Evolutionary conservation across 140 eudicot species (phyloP).

Genomic region (Bidens hawaiensis): DNA sequence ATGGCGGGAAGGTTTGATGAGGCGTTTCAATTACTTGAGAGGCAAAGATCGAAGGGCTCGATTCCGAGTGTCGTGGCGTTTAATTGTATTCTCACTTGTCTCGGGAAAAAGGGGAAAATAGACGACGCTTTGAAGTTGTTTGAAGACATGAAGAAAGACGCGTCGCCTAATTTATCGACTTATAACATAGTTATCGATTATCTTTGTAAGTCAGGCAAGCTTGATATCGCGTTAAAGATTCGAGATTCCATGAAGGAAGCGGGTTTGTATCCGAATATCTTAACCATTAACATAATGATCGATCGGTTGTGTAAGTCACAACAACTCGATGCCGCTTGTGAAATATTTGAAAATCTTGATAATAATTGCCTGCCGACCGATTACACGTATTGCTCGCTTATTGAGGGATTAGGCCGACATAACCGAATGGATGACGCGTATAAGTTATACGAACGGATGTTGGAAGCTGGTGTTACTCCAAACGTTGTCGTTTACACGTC

Average conservation of each 20-base stretch:
- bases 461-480: slow-evolving; percentile 55
- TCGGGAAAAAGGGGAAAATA: slow-evolving; percentile 72
- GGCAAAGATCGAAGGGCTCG: slow-evolving; percentile 70
- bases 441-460: slow-evolving; percentile 66
- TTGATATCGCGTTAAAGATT: slow-evolving; percentile 62
- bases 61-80: slow-evolving; percentile 90
- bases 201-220: slow-evolving; percentile 57
- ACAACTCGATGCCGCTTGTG: slow-evolving; percentile 69
- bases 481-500: slow-evolving; percentile 78
- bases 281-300: slow-evolving; percentile 81
- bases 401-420: slow-evolving; percentile 83
- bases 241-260: slow-evolving; percentile 73
- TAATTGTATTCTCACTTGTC: slow-evolving; percentile 80
- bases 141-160: slow-evolving; percentile 80
- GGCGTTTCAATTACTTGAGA: slow-evolving; percentile 72
- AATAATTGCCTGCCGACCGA: slow-evolving; percentile 68
- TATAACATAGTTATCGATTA: slow-evolving; percentile 80
- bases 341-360: slow-evolving; percentile 63
- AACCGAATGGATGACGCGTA: slow-evolving; percentile 91
- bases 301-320: slow-evolving; percentile 73
- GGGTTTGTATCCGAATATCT: slow-evolving; percentile 75
- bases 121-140: slow-evolving; percentile 63
- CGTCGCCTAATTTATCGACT: slow-evolving; percentile 68
- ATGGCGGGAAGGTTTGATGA: slow-evolving; percentile 78
- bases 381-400: slow-evolving; percentile 72